Conservation (phyloP, 2,329 filamentous ascomycete genomes). For the Colletotrichum destructivum region DNA sequence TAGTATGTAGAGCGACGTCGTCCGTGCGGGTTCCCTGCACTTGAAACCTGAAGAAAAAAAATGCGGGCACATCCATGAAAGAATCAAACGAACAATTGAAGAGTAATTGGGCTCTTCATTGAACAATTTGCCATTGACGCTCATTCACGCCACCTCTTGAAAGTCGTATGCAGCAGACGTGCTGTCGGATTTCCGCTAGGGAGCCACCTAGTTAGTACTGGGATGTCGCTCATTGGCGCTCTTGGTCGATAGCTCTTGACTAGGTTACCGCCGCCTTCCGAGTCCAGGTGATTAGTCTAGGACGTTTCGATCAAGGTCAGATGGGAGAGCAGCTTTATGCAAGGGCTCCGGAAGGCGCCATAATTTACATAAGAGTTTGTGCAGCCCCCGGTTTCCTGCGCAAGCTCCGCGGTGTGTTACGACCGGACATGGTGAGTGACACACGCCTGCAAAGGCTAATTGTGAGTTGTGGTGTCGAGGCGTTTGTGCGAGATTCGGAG, state of each 20-base stretch:
- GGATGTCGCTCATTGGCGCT: neutral
- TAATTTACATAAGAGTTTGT: constrained; percentile 36
- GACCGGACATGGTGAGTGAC: constrained; percentile 11
- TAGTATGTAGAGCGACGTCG: neutral
- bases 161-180: neutral
- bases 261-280: constrained; percentile 34
- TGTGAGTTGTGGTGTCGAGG: constrained; percentile 16
- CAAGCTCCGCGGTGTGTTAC: neutral
- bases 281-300: constrained; percentile 30
- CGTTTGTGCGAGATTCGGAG: constrained; percentile 41
- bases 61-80: neutral
- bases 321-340: constrained; percentile 35
- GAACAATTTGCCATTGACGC: neutral
- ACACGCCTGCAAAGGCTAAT: constrained; percentile 34
- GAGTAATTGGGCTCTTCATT: constrained; percentile 13
- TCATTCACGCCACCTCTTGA: constrained; percentile 4
- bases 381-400: constrained; percentile 20
- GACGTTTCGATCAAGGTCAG: constrained; percentile 38
- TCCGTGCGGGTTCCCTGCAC: neutral
- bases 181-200: neutral
- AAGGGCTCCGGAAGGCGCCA: constrained; percentile 3
- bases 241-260: constrained; percentile 11
- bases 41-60: neutral
- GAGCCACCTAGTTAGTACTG: neutral
- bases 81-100: neutral